Base-by-base conservation (phyloP, 1,139 yeast genomes). In the Suhomyces panamericanus region DNA sequence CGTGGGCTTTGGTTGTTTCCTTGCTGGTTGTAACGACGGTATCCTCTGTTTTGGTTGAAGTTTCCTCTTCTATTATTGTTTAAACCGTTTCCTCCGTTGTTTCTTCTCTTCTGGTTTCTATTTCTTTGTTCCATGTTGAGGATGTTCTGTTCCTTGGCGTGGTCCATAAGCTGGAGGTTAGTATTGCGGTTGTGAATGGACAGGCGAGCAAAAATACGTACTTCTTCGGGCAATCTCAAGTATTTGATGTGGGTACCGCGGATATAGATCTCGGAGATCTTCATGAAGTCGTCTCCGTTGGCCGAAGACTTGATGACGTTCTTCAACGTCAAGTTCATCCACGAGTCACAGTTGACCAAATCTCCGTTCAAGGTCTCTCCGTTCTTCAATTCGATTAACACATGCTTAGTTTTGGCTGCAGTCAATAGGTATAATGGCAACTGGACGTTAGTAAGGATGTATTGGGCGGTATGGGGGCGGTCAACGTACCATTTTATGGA, bases 361-460 rank as follows among this genome's bases (percentile, higher is more conserved):
- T 80, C 81, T 33, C 99, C 99, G 59, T 86, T 87, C 48, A 90
- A 75, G 12, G 95, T 84, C 60, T 89, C 97, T 29, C 98, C 97
- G 46, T 86, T 85, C 65, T 95, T 95, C 63, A 95, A 80, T 66
- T 93, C 99, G 46, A 95, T 90, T 60, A 87, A 78, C 60, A 93
- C 78, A 33, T 90, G 88, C 60, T 88, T 91, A 48, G 90, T 93
- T 66, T 89, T 91, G 16, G 96, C 91, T 45, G 96, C 88, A 44
- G 95, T 89, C 56, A 95, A 78, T 53, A 95, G 75, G 56, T 90
- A 90, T 59, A 93, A 75, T 35, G 99, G 99, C 53, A 93, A 81
- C 99, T 73, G 46, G 20, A 33, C 6, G 65, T 62, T 62, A 63
- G 67, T 57, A 52, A 24, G 26, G 22, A 20, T 15, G 15, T 13